Evolutionary conservation across 2,329 filamentous ascomycete species (phyloP), one percentile per base, ranked within the genome.

Genomic region (Eutypa lata): DNA sequence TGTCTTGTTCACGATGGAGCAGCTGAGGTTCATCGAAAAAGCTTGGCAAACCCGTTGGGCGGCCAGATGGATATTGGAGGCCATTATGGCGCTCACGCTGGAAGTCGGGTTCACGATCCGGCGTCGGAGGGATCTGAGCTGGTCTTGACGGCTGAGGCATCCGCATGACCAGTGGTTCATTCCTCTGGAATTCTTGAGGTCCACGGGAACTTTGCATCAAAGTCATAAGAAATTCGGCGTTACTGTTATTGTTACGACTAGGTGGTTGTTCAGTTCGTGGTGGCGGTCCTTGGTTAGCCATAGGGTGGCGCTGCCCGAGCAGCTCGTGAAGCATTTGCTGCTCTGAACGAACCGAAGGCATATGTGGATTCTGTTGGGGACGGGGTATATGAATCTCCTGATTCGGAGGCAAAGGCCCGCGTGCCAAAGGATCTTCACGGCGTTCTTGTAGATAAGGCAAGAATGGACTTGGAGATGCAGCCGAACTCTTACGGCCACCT

Each of bases 201-300:
- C 72, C 73, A 53, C 79, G 77, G 21, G 70, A 66, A 56, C 71
- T 70, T 60, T 87, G 83, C 89, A 96, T 94, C 28, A 96, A 78
- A 56, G 86, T 89, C 71, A 96, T 89, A 47, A 96, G 75, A 67
- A 94, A 92, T 58, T 95, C 89, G n/a, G 88, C 83, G 61, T 93
- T 89, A 61, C 78, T 83, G 66, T 81, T 86, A 65, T 75, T 78
- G 47, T 73, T 75, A 51, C 69, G 60, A 67, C 66, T 50, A 56
- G 58, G 59, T 59, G 71, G 58, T 54, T 75, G 74, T 49, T 82
- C 78, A 35, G 71, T 68, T 33, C 79, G 74, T 7, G 67, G 74
- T 7, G 67, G 68, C 16, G 74, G 76, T 37, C 73, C 70, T 55
- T 83, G 81, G 62, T 74, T 82, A 18, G 79, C 74, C 14, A 76